Evolutionary conservation across 352 stramenopile species (phyloP).

Genomic region (Phytopythium mirpurense): DNA sequence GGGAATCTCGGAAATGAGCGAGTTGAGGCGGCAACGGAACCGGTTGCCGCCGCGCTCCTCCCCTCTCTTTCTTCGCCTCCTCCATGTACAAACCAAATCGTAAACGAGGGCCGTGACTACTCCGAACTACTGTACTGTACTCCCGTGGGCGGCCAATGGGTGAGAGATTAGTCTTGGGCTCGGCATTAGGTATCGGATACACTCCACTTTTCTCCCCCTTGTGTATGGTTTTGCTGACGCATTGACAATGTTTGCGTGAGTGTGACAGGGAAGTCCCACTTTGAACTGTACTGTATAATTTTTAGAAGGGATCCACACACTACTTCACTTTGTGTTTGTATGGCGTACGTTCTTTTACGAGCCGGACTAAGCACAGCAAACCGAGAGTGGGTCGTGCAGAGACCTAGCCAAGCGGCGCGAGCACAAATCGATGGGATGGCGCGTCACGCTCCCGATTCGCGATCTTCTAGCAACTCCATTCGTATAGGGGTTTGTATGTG

Average conservation of each 20-base stretch:
- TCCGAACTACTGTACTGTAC: neutral
- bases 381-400: neutral
- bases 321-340: neutral
- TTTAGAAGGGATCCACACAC: neutral
- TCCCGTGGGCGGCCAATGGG: too few relatives aligned
- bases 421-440: neutral
- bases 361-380: constrained; percentile 3
- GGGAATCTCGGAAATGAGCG: constrained; percentile 28
- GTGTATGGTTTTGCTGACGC: neutral
- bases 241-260: neutral
- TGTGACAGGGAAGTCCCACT: neutral
- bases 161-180: neutral
- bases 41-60: neutral
- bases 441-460: constrained; percentile 5
- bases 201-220: neutral
- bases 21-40: neutral
- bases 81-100: too few relatives aligned
- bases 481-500: too few relatives aligned
- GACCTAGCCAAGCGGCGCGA: constrained; percentile 7
- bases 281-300: neutral
- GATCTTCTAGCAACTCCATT: neutral
- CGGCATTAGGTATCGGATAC: constrained; percentile 7
- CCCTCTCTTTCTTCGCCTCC: too few relatives aligned
- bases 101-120: constrained; percentile 1
- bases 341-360: neutral